phyloP scores from a whole-genome alignment of 2,329 filamentous ascomycete genomes.

The Xylaria hypoxylon region DNA sequence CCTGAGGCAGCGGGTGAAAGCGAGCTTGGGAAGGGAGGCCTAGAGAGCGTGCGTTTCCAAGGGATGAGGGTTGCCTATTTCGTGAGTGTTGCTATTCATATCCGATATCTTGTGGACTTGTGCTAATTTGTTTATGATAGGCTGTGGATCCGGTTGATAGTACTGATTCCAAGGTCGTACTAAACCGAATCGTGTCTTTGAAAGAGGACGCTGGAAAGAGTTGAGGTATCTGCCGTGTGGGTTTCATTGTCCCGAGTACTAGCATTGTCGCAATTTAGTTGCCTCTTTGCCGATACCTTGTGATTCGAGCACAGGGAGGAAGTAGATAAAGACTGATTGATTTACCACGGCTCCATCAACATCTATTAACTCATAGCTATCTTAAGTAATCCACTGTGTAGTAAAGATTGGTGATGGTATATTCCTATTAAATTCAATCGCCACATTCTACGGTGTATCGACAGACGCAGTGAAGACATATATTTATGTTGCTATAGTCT shows the following conservation, averaged over 20 bases:
- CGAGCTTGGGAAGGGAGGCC: conserved; percentile 69
- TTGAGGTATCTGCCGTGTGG: conserved; percentile 31
- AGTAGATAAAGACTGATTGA: background rate
- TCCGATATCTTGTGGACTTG: background rate
- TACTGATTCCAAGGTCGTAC: conserved; percentile 80
- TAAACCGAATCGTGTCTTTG: conserved; percentile 92
- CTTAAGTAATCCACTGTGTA: background rate
- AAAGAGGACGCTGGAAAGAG: conserved; percentile 86
- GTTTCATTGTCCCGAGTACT: background rate
- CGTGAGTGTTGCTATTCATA: conserved; percentile 55
- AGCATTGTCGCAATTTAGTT: background rate
- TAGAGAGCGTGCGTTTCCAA: conserved; percentile 88
- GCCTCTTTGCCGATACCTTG: background rate
- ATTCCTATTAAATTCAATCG: background rate
- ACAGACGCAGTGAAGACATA: background rate
- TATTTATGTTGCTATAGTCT: too few relatives aligned
- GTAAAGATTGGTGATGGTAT: background rate
- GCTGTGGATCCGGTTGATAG: conserved; percentile 79
- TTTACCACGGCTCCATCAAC: background rate
- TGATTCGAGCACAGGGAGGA: background rate
- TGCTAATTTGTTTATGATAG: conserved; percentile 51
- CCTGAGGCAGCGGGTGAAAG: conserved; percentile 80
- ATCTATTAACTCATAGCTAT: background rate
- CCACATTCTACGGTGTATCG: background rate
- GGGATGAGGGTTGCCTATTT: conserved; percentile 91